Base-by-base conservation (phyloP, 306 rosid species). In the Cucurbita maxima region DNA sequence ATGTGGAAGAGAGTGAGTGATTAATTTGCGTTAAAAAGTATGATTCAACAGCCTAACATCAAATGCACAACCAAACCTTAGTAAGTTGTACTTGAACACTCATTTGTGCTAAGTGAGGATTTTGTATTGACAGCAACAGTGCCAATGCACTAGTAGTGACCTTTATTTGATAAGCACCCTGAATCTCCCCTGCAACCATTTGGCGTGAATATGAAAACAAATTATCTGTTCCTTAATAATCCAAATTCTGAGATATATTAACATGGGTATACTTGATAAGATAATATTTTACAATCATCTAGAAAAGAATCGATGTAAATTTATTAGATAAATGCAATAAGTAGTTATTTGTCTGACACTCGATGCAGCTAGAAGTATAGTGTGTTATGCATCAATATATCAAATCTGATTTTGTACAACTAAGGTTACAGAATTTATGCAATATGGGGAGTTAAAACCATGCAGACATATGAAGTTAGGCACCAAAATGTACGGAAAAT, bases 111-210 rank as follows among this genome's bases (percentile, higher is more conserved):
- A 93, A 72, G 85, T 90, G 90, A 73, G 81, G 68, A 71, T 90
- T 96, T 73, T 86, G 80, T 5, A 92, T 82, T 71, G 82, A 64
- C 62, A 90, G 84, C 86, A 93, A 76, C 82, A 93, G 82, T 75
- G 92, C 94, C 79, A 93, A 83, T 66, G 97, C 97, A 82, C 87
- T 87, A 48, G 98, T 90, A 51, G 96, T 90, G 76, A 93, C 94
- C 83, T 89, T 93, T 79, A 93, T 90, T 84, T 93, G 96, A 81
- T 93, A 93, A 14, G 94, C 94, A 45, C 98, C 97, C 82, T 83
- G 94, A 79, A 93, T 84, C 84, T 93, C 98, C 62, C 89, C 97
- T 93, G 81, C 85, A 82, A 48, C 41, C 82, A 75, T 52, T 79
- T 45, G 60, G 71, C 71, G 73, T 16, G 64, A 4, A 44, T 66